Evolutionary conservation across 2,329 filamentous ascomycete genomes (phyloP), one percentile per base, ranked within the genome.

Genomic region (Diaporthe sp.): DNA sequence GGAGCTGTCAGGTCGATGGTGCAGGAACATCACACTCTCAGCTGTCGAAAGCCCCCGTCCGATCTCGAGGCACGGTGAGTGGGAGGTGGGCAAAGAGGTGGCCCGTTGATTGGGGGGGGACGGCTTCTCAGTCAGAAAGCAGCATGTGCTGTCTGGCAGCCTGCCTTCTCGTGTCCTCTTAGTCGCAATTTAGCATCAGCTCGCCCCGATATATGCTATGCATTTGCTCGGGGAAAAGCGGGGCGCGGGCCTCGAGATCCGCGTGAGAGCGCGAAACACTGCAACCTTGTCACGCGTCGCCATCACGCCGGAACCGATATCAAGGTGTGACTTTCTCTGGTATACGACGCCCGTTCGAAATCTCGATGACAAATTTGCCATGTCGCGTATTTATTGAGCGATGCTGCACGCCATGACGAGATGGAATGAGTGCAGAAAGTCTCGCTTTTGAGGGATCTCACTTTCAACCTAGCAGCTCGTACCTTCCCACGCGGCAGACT

Each of bases 191-290:
- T 37, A n/a, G 32, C 30, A 22, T 66, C 63, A 66, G 63, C 44
- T 13, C 10, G 32, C 59, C 70, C 69, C 70, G 70, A 61, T 72
- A 72, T 7, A 17, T 58, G 32, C 47, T 7, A 17, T 58, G 32
- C 47, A 74, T 65, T 10, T 17, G 8, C 2, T 12, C 35, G 61
- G 53, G 10, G 30, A 56, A 63, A 44, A 35, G 35, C 56, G 53
- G 73, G 53, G 59, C 72, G 22, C 32, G 19, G 4, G 47, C 55
- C 51, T 59, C 75, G n/a, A n/a, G n/a, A n/a, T n/a, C n/a, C n/a
- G 50, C 73, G 73, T 76, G 76, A 75, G 68, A 68, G 72, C 75
- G 76, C 75, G 73, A 73, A 71, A 30, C 69, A 19, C 51, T 35
- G 61, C 50, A 70, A 70, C 72, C 50, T 63, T 69, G 69, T 75